phyloP scores from a whole-genome alignment of 495 filamentous ascomycete species.

The Hyaloscypha bicolor region DNA sequence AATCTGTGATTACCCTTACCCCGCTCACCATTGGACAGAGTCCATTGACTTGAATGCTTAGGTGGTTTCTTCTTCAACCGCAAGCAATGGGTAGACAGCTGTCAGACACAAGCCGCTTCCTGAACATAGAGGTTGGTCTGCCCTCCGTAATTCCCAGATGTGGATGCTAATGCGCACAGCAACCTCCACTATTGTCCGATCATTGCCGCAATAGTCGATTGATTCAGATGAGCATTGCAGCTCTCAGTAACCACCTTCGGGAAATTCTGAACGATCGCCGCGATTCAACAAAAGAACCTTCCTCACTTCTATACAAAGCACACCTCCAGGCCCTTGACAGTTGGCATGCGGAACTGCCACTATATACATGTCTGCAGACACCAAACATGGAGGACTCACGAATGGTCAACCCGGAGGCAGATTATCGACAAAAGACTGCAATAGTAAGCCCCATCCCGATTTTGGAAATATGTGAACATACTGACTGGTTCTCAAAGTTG shows the following conservation, averaged over 20 bases:
- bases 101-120: background rate
- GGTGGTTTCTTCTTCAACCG: slow-evolving; percentile 3
- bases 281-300: background rate
- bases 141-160: background rate
- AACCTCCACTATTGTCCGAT: background rate
- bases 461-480: background rate
- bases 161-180: background rate
- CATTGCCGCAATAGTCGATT: background rate
- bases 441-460: background rate
- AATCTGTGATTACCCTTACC: background rate
- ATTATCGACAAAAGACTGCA: background rate
- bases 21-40: background rate
- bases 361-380: background rate
- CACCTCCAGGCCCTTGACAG: background rate
- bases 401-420: background rate
- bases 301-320: slow-evolving; percentile 2
- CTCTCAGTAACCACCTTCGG: background rate
- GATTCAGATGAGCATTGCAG: background rate
- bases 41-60: background rate
- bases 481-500: background rate
- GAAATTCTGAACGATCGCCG: background rate
- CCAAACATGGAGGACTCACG: slow-evolving; percentile 1
- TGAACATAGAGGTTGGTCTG: background rate
- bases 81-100: background rate
- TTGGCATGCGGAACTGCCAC: background rate